Base-by-base conservation (phyloP, 192 early-diverging fungal genomes). In the Backusella mclennaniae region DNA sequence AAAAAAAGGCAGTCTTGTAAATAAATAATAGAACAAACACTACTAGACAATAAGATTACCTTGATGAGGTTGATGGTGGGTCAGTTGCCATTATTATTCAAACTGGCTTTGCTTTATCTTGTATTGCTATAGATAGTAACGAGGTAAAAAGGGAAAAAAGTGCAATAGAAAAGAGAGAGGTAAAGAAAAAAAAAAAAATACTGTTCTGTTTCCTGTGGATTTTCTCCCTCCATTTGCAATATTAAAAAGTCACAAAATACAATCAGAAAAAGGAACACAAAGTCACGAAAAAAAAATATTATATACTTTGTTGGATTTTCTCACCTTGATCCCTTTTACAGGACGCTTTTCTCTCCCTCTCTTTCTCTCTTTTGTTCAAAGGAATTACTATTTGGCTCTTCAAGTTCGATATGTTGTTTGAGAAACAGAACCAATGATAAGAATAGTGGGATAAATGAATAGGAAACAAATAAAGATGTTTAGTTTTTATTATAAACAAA, bases 41-140 rank as follows among this genome's bases (percentile, higher is more conserved):
- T 2, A 3, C 33, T 33, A 11, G 1, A 26, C n/a, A 23, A 26
- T 3, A 56, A 21, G n/a, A 56, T 71, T 49, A 71, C 70, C 42
- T 71, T 44, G 70, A 63, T 9, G 21, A 41, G 31, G 42, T 41
- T 46, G 70, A 71, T 71, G 70, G 42, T 8, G 70, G 70, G 42
- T 71, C 70, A 49, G 44, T 71, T 49, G 70, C 70, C 70, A 71
- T 71, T 69, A 23, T 38, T 38, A 14, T 23, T 38, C 36, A 39
- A 38, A 12, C 23, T 14, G 23, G 6, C 12, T 14, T 59, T 12
- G 4, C 26, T 1, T 59, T 59, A 4, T 9, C 26, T 59, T 26
- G 6, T 53, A 6, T 53, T 56, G 7, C 21, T 35, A 36, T 21
- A n/a, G 39, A 69, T 11, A 38, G 11, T 39, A 69, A 69, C 35